Evolutionary conservation across 257 asterid species (phyloP).

Genomic region (Galeopsis tetrahit): DNA sequence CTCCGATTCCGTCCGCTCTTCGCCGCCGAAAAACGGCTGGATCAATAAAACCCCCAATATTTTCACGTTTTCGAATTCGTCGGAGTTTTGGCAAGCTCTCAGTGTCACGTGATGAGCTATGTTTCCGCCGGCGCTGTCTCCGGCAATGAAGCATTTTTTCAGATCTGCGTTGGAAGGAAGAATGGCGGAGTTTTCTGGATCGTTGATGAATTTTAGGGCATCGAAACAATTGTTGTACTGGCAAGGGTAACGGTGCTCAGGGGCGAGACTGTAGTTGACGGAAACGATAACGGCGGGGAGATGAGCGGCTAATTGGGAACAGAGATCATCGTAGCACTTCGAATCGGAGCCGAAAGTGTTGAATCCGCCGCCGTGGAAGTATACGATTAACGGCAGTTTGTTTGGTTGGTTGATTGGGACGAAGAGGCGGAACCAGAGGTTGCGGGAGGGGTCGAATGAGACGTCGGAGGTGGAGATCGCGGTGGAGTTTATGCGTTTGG

Average conservation of each 20-base stretch:
- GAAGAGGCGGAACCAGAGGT: slow-evolving; percentile 52
- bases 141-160: slow-evolving; percentile 12
- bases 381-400: slow-evolving; percentile 13
- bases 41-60: slow-evolving; percentile 16
- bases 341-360: slow-evolving; percentile 15
- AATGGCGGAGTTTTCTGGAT: not conserved
- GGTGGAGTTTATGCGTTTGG: slow-evolving; percentile 18
- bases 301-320: slow-evolving; percentile 10
- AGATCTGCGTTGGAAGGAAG: slow-evolving; percentile 11
- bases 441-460: slow-evolving; percentile 42
- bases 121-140: slow-evolving; percentile 37
- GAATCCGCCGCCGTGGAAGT: slow-evolving; percentile 39
- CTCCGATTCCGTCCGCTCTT: slow-evolving; percentile 36
- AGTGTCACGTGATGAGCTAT: slow-evolving; percentile 27
- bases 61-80: not conserved
- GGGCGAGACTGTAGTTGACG: slow-evolving; percentile 37
- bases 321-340: slow-evolving; percentile 18
- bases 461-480: slow-evolving; percentile 36
- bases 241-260: slow-evolving; percentile 29
- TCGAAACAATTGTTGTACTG: slow-evolving; percentile 31
- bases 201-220: slow-evolving; percentile 20
- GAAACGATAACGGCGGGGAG: slow-evolving; percentile 23
- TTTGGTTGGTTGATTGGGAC: slow-evolving; percentile 23
- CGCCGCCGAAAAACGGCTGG: slow-evolving; percentile 37
- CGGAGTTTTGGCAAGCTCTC: not conserved